These are phyloP conservation scores for Cicer cuneatum DNA, from an alignment of 306 rosid genomes.

Conservation along the genomic window DNA sequence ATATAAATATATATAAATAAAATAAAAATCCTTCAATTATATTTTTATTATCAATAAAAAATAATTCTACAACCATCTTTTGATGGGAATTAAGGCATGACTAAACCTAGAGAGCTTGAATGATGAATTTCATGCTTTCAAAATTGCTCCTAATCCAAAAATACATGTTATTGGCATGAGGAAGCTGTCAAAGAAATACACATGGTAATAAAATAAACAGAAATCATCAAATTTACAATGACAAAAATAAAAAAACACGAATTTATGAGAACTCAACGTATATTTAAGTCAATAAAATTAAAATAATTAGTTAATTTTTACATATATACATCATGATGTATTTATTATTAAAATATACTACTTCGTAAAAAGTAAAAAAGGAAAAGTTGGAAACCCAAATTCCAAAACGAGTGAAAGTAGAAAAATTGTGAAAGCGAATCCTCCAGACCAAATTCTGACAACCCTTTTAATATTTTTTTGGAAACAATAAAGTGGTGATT, in stretches of 20 bases:
- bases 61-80: neutral
- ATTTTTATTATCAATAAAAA: no score
- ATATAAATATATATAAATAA: no score
- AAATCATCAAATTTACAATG: neutral
- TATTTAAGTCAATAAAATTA: no score
- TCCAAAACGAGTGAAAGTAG: slow-evolving; percentile 36
- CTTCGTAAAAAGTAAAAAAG: slow-evolving; percentile 5
- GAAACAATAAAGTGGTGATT: slow-evolving; percentile 11
- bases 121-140: neutral
- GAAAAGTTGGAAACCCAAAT: slow-evolving; percentile 18
- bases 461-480: slow-evolving; percentile 22
- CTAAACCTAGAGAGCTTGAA: neutral
- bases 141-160: slow-evolving; percentile 9
- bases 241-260: no score
- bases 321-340: neutral
- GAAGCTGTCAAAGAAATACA: slow-evolving; percentile 31
- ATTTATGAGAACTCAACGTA: no score
- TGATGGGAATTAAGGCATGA: slow-evolving; percentile 10
- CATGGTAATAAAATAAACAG: slow-evolving; percentile 29
- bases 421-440: slow-evolving; percentile 48
- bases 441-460: slow-evolving; percentile 56
- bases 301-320: no score
- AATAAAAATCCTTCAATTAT: no score
- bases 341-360: neutral
- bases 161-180: slow-evolving; percentile 20